A percentile compares a stretch with the other conserved stretches of the same genome.
Conservation (phyloP, 371 early-diverging fungal genomes). For the Rhizopus sp. region DNA sequence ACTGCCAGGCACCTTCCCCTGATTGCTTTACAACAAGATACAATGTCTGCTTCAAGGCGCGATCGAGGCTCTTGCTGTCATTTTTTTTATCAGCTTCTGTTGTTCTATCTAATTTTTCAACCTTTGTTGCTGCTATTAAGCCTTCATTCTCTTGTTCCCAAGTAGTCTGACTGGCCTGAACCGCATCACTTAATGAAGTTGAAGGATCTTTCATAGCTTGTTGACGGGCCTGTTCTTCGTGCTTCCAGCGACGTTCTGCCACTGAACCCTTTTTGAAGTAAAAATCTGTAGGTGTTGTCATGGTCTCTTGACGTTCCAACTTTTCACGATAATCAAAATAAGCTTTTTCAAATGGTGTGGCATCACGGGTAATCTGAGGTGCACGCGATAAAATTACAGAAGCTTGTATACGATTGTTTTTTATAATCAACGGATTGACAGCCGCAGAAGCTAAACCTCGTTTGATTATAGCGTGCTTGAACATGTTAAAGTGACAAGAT, state of each 20-base stretch:
- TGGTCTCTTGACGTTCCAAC: constrained; percentile 63
- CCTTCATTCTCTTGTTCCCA: constrained; percentile 51
- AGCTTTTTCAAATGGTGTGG: constrained; percentile 72
- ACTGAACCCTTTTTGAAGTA: constrained; percentile 90
- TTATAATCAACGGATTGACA: constrained; percentile 31
- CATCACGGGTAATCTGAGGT: constrained; percentile 77
- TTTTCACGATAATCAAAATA: constrained; percentile 79
- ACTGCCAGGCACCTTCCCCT: constrained; percentile 65
- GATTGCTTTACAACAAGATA: constrained; percentile 75
- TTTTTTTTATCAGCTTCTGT: constrained; percentile 71
- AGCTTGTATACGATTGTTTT: constrained; percentile 56
- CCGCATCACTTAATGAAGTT: constrained; percentile 36
- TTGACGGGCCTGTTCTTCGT: constrained; percentile 52
- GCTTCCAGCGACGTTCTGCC: constrained; percentile 75
- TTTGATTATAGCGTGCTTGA: constrained; percentile 8
- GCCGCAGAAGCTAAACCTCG: constrained; percentile 26
- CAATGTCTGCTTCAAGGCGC: constrained; percentile 68
- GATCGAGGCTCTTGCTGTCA: constrained; percentile 73
- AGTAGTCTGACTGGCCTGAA: constrained; percentile 28
- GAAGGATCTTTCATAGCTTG: constrained; percentile 38
- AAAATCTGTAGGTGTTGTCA: constrained; percentile 77
- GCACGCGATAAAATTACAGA: constrained; percentile 79
- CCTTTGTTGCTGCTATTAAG: constrained; percentile 37
- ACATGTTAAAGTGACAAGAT: not conserved
- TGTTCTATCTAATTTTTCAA: constrained; percentile 51